phyloP scores from a whole-genome alignment of 2,329 filamentous ascomycete species.

The Fusarium xyrophilum region DNA sequence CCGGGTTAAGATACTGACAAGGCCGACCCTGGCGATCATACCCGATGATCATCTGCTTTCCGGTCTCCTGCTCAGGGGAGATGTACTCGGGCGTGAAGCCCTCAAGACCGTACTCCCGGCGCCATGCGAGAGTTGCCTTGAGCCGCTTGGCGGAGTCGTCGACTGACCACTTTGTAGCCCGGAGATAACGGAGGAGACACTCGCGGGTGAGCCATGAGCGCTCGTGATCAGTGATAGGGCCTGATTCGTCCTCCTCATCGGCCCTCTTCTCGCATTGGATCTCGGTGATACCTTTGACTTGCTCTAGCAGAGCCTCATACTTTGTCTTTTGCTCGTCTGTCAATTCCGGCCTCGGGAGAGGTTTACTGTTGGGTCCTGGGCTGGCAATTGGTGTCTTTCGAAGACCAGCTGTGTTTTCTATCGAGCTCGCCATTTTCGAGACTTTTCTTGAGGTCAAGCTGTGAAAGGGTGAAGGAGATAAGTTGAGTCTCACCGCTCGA shows the following conservation, averaged over 20 bases:
- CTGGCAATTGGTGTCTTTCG: conserved; percentile 63
- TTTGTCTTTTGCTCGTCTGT: conserved; percentile 80
- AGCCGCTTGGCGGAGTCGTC: conserved; percentile 80
- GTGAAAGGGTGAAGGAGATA: conserved; percentile 2
- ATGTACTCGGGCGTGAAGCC: conserved; percentile 85
- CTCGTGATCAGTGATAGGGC: conserved; percentile 78
- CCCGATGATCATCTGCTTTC: conserved; percentile 89
- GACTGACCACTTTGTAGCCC: conserved; percentile 89
- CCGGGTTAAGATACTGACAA: conserved; percentile 89
- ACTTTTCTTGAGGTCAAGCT: neutral
- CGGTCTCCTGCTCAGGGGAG: conserved; percentile 92
- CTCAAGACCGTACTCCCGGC: conserved; percentile 85
- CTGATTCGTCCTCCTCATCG: conserved; percentile 59
- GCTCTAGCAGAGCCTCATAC: conserved; percentile 77
- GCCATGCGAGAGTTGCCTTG: conserved; percentile 82
- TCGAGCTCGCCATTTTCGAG: conserved; percentile 32
- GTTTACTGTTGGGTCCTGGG: conserved; percentile 64
- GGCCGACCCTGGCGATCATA: conserved; percentile 87
- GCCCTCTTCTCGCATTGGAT: conserved; percentile 59
- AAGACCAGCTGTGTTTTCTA: conserved; percentile 32
- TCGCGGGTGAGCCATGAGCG: conserved; percentile 91
- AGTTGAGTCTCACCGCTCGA: conserved; percentile 33
- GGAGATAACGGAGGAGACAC: conserved; percentile 89
- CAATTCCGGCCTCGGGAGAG: conserved; percentile 64
- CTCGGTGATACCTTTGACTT: conserved; percentile 74